Evolutionary conservation across 768 basidiomycete genomes (phyloP).

Genomic region (Tephrocybe rancida): DNA sequence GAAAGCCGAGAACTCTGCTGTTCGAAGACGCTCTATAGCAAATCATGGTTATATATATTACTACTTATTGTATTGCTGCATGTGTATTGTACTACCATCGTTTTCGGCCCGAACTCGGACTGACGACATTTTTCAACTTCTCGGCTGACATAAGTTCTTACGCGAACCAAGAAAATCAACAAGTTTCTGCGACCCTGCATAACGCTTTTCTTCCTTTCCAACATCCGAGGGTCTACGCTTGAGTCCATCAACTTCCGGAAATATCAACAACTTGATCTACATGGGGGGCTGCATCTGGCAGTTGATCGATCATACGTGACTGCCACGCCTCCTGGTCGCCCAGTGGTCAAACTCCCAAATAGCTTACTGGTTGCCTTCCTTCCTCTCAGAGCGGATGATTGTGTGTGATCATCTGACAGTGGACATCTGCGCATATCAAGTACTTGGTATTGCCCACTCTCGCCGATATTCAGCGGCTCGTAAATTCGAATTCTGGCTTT

Average conservation of each 20-base stretch:
- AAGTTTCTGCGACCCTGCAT: slow-evolving; percentile 4
- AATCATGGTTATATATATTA: slow-evolving; percentile 3
- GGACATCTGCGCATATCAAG: not conserved
- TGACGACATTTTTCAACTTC: not conserved
- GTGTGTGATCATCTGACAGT: slow-evolving; percentile 3
- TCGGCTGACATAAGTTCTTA: not conserved
- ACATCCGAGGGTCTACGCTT: slow-evolving; percentile 7
- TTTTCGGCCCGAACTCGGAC: not conserved
- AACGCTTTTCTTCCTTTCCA: not conserved
- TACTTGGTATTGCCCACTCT: too few relatives aligned
- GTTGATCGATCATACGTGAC: slow-evolving; percentile 7
- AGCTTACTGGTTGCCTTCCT: not conserved
- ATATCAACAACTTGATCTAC: not conserved
- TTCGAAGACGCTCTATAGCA: slow-evolving; percentile 49
- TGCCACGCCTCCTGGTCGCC: not conserved
- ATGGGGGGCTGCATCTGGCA: slow-evolving; percentile 1
- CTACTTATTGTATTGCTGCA: slow-evolving; percentile 11
- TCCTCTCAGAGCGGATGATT: slow-evolving; percentile 4
- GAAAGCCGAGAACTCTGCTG: slow-evolving; percentile 50
- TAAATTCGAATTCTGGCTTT: not conserved
- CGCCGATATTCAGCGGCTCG: not conserved
- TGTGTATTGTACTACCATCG: slow-evolving; percentile 3
- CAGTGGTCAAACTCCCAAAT: not conserved
- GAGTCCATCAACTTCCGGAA: not conserved
- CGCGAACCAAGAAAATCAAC: not conserved